Conservation (phyloP, 2,329 filamentous ascomycete genomes). For the Arthrobotrys megalospora region DNA sequence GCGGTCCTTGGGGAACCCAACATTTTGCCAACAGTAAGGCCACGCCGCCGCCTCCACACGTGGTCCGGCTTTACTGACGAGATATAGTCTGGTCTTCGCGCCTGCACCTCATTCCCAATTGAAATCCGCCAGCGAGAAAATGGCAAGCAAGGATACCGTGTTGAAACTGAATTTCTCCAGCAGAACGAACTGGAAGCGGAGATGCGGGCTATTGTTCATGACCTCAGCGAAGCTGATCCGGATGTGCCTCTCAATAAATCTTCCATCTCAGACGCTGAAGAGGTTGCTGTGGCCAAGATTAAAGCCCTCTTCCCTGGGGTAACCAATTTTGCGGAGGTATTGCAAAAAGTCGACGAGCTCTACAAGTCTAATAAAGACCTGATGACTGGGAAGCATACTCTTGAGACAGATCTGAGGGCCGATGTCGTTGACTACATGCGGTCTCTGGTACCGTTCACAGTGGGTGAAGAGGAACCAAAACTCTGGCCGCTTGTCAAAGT, state of each 20-base stretch:
- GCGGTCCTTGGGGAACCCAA: constrained; percentile 19
- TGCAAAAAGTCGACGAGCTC: not conserved
- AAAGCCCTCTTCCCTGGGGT: constrained; percentile 11
- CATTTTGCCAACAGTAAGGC: constrained; percentile 22
- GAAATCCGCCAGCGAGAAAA: constrained; percentile 3
- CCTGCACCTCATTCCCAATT: constrained; percentile 21
- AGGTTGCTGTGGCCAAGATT: constrained; percentile 3
- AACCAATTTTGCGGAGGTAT: not conserved
- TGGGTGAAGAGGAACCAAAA: not conserved
- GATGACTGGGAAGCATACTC: not conserved
- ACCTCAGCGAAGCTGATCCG: not conserved
- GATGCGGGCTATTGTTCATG: constrained; percentile 12
- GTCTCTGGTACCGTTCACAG: not conserved
- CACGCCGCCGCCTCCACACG: not conserved
- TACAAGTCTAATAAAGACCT: not conserved
- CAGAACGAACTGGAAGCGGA: constrained; percentile 25
- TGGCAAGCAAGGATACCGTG: not conserved
- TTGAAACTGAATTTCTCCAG: constrained; percentile 9
- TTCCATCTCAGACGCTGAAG: not conserved
- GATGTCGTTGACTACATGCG: constrained; percentile 16
- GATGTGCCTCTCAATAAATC: not conserved
- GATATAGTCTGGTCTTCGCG: constrained; percentile 19
- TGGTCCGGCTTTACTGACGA: not conserved
- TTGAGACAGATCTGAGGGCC: not conserved
- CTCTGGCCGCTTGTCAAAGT: constrained; percentile 26